Percentiles rank a stretch among this genome's conserved stretches.
Evolutionary conservation across 495 filamentous ascomycete genomes (phyloP).

Genomic region (Neurospora sp.): DNA sequence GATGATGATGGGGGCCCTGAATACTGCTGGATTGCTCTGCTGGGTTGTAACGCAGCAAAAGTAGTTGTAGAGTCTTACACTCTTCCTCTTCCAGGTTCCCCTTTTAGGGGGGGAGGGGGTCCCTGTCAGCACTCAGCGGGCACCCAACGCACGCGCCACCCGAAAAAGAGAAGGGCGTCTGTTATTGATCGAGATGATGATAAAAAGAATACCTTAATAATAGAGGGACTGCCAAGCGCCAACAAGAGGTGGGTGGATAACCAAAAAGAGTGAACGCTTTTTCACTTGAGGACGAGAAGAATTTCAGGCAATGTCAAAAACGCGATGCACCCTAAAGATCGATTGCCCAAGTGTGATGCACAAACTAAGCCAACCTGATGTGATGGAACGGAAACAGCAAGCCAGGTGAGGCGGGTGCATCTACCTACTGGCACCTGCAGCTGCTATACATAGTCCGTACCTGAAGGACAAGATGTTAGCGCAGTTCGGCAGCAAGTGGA

Average conservation of each 20-base stretch:
- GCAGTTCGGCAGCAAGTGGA: not conserved
- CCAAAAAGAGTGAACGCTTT: not conserved
- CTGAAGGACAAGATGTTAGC: not conserved
- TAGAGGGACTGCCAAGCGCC: not conserved
- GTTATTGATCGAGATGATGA: not conserved
- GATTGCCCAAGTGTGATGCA: not conserved
- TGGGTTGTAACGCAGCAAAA: not conserved
- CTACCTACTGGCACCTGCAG: not conserved
- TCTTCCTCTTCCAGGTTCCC: not conserved
- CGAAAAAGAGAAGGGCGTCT: not conserved
- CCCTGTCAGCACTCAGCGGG: not conserved
- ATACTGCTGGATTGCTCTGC: not conserved
- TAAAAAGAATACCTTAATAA: not conserved
- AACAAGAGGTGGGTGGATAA: not conserved
- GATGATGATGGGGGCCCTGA: constrained; percentile 1
- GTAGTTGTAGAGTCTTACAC: not conserved
- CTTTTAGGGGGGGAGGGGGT: not conserved
- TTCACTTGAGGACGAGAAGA: not conserved
- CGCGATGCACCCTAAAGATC: not conserved
- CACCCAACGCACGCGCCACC: not conserved
- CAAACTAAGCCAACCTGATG: not conserved
- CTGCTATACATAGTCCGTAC: not conserved
- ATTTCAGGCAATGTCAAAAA: not conserved
- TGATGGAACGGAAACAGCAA: not conserved
- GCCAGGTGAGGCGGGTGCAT: not conserved